Evolutionary conservation across 2,329 filamentous ascomycete species (phyloP).

Genomic region (Pyrenochaeta sp.): DNA sequence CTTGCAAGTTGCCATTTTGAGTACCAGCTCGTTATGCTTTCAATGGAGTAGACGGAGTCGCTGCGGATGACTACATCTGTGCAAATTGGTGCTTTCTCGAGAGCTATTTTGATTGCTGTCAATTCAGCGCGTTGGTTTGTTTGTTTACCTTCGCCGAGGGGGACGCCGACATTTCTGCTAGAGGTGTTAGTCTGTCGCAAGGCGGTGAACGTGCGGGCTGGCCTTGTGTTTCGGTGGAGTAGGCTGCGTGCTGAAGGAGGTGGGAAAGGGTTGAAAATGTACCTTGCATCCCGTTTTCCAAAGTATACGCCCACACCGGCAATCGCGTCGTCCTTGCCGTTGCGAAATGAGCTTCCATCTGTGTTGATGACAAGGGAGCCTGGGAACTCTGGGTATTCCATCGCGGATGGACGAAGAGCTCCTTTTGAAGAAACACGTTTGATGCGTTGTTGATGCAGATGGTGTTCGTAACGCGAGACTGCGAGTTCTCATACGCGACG

Average conservation of each 20-base stretch:
- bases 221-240: too few species aligned
- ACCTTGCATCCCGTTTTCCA: constrained; percentile 63
- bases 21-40: background rate
- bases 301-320: constrained; percentile 70
- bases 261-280: constrained; percentile 27
- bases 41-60: background rate
- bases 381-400: background rate
- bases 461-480: background rate
- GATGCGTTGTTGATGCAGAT: background rate
- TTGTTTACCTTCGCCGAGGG: constrained; percentile 74
- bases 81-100: background rate
- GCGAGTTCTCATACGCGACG: background rate
- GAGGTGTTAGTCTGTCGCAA: background rate
- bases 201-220: too few species aligned
- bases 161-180: constrained; percentile 73
- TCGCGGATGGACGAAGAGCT: background rate
- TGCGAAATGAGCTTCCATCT: constrained; percentile 41
- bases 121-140: constrained; percentile 94
- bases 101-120: constrained; percentile 69
- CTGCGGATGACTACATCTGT: background rate
- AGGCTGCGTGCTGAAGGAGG: too few species aligned
- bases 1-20: background rate
- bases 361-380: background rate
- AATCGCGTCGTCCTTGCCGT: constrained; percentile 61
- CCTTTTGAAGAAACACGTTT: background rate